Percentiles rank a stretch among this genome's conserved stretches.
These are phyloP conservation scores for Trypanosomatidae sp. DNA, from an alignment of 208 protist species.

Conservation along the genomic window DNA sequence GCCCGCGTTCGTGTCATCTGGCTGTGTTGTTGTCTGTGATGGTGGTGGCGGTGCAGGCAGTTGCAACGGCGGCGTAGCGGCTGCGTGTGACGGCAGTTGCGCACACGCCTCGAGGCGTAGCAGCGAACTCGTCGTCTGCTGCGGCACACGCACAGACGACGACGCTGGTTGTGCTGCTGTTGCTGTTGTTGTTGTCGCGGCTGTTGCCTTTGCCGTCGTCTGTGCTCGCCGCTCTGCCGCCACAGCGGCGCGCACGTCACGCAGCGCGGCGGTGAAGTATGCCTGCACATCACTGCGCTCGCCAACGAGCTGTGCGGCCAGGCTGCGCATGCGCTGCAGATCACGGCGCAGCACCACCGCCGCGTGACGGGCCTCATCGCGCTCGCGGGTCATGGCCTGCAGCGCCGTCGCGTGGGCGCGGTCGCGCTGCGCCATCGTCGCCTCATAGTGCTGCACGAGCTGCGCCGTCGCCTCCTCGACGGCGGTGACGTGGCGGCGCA, in stretches of 20 bases:
- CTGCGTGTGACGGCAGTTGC: too few relatives aligned
- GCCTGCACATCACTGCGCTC: conserved; percentile 69
- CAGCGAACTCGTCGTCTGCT: conserved; percentile 14
- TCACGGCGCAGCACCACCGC: conserved; percentile 30
- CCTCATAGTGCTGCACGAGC: conserved; percentile 45
- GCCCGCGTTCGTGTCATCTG: too few relatives aligned
- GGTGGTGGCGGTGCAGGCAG: too few relatives aligned
- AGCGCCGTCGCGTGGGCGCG: conserved; percentile 15
- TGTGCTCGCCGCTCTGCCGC: conserved; percentile 52
- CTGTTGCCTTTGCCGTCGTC: too few relatives aligned
- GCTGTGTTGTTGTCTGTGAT: too few relatives aligned
- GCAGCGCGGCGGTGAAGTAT: conserved; percentile 79
- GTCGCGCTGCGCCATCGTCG: conserved; percentile 12
- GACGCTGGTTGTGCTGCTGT: not conserved
- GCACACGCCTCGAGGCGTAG: conserved; percentile 29
- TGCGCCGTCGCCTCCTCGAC: conserved; percentile 41
- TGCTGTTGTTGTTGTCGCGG: too few relatives aligned
- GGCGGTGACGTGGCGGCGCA: conserved; percentile 31
- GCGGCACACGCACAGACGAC: not conserved
- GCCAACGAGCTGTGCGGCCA: conserved; percentile 34
- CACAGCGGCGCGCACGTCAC: conserved; percentile 47
- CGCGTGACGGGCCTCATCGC: conserved; percentile 37
- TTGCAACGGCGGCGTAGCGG: too few relatives aligned
- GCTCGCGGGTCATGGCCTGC: conserved; percentile 18
- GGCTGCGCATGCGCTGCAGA: conserved; percentile 37